phyloP scores from a whole-genome alignment of 495 filamentous ascomycete species.

The Podospora comata region DNA sequence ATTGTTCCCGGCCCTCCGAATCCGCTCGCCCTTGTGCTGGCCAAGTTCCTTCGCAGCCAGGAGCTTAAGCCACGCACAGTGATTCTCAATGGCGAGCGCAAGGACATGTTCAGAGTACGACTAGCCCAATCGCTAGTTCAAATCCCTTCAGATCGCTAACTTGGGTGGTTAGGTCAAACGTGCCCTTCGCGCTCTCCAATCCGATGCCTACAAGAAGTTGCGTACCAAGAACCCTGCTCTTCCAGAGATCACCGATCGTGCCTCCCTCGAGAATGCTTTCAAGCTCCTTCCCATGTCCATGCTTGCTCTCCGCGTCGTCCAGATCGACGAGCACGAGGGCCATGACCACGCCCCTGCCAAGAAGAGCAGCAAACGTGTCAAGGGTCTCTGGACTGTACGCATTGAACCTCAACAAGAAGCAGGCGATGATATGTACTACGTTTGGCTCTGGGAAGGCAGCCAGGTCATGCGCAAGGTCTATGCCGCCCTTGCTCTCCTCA shows the following conservation, averaged over 20 bases:
- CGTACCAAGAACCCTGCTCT: constrained; percentile 84
- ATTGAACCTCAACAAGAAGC: constrained; percentile 97
- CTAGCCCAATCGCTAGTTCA: not conserved
- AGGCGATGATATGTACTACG: constrained; percentile 85
- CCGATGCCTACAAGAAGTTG: constrained; percentile 81
- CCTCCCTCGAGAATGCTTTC: constrained; percentile 86
- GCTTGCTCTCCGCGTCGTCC: constrained; percentile 84
- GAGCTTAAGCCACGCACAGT: constrained; percentile 86
- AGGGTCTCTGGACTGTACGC: constrained; percentile 94
- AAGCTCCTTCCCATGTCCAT: constrained; percentile 95
- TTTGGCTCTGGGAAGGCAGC: constrained; percentile 93
- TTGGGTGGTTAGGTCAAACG: constrained; percentile 75
- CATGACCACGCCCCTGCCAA: constrained; percentile 57
- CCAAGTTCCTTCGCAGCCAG: constrained; percentile 81
- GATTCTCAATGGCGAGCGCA: constrained; percentile 93
- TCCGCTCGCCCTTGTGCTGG: constrained; percentile 83
- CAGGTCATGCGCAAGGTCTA: constrained; percentile 92
- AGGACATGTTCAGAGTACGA: constrained; percentile 94
- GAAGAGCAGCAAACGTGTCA: constrained; percentile 77
- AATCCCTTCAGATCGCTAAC: constrained; percentile 11
- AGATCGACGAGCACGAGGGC: constrained; percentile 70
- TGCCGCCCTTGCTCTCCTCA: constrained; percentile 72
- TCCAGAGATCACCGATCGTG: constrained; percentile 80
- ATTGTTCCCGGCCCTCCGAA: constrained; percentile 74
- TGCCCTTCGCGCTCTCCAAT: constrained; percentile 88